Conservation (phyloP, 345 rosid genomes). For the Odontarrhena argentea region DNA sequence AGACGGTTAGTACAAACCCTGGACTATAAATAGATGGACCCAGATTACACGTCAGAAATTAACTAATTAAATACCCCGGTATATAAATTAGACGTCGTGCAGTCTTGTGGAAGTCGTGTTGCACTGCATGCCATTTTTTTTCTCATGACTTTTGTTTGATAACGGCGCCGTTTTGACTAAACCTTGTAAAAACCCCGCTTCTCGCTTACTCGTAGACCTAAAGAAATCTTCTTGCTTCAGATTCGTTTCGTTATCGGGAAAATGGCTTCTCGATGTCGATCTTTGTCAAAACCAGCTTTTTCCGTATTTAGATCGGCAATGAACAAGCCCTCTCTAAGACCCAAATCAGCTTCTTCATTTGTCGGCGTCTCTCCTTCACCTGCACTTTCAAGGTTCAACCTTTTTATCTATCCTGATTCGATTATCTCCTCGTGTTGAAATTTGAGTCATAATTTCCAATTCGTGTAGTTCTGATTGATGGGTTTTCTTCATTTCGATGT, state of each 20-base stretch:
- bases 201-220: constrained; percentile 17
- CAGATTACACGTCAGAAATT: too few species aligned
- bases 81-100: constrained; percentile 12
- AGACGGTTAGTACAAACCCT: too few species aligned
- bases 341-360: constrained; percentile 49
- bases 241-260: constrained; percentile 24
- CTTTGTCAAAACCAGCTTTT: constrained; percentile 60
- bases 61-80: too few species aligned
- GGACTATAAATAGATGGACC: too few species aligned
- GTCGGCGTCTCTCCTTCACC: constrained; percentile 48
- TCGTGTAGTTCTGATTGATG: background rate
- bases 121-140: constrained; percentile 11
- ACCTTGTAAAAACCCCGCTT: constrained; percentile 36
- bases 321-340: constrained; percentile 53
- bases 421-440: background rate
- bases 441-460: background rate
- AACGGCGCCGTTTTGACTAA: constrained; percentile 31
- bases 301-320: constrained; percentile 57
- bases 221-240: constrained; percentile 21
- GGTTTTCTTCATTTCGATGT: constrained; percentile 11
- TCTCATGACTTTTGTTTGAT: background rate
- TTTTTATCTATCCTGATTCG: background rate
- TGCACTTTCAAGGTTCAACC: constrained; percentile 52
- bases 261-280: constrained; percentile 81
- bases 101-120: background rate